Percentiles rank a stretch among this genome's conserved stretches.
These are phyloP conservation scores for Geoglossum glabrum DNA, from an alignment of 495 filamentous ascomycete genomes.

Conservation along the genomic window DNA sequence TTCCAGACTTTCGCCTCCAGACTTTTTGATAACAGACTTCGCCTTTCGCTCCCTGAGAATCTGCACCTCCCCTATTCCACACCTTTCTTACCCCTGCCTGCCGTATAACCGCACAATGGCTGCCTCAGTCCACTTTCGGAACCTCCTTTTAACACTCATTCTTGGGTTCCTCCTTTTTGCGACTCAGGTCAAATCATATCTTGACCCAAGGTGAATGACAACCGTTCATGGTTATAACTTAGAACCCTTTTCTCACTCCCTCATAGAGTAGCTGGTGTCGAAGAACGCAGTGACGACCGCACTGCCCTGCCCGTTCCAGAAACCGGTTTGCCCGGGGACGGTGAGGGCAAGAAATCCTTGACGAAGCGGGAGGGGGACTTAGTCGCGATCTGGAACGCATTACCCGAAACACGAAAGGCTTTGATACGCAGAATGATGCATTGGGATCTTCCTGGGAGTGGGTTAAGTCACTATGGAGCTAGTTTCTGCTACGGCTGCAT, in stretches of 20 bases:
- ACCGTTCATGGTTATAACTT: neutral
- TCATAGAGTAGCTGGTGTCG: neutral
- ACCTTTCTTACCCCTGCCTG: neutral
- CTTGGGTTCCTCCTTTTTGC: neutral
- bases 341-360: neutral
- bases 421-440: neutral
- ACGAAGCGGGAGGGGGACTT: neutral
- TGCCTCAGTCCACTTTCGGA: neutral
- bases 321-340: neutral
- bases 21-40: neutral
- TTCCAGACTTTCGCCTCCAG: neutral
- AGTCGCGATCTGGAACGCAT: neutral
- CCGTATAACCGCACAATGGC: neutral
- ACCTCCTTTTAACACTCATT: neutral
- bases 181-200: neutral
- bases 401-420: neutral
- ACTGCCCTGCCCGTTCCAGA: neutral
- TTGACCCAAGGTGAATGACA: neutral
- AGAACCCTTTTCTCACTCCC: neutral
- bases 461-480: neutral
- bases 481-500: neutral
- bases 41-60: neutral
- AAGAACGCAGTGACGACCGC: neutral
- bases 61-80: neutral
- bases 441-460: neutral